phyloP scores from a whole-genome alignment of 768 basidiomycete species.

The Kwoniella newhampshirensis region DNA sequence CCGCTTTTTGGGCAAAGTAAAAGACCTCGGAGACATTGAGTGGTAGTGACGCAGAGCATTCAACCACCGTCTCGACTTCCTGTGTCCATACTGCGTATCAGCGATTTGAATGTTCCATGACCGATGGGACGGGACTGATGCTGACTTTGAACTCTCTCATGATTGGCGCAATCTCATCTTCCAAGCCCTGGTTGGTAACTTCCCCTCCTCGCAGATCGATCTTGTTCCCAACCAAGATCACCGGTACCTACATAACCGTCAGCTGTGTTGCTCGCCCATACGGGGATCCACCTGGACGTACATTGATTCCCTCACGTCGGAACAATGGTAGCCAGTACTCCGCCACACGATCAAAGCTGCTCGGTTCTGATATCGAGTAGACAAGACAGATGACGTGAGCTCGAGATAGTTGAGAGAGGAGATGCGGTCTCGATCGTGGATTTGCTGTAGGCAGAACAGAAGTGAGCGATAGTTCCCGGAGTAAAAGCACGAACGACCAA shows the following conservation, averaged over 20 bases:
- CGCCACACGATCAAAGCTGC: slow-evolving; percentile 96
- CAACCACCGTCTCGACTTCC: slow-evolving; percentile 98
- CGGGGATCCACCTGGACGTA: slow-evolving; percentile 52
- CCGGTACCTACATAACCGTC: slow-evolving; percentile 69
- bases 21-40: slow-evolving; percentile 95
- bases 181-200: slow-evolving; percentile 88
- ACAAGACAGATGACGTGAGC: slow-evolving; percentile 98
- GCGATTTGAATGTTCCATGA: background rate
- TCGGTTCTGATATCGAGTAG: slow-evolving; percentile 93
- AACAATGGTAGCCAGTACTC: slow-evolving; percentile 97
- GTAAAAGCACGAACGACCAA: slow-evolving; percentile 55
- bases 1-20: slow-evolving; percentile 97
- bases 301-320: slow-evolving; percentile 92
- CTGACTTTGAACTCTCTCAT: slow-evolving; percentile 97
- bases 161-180: slow-evolving; percentile 91
- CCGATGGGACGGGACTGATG: background rate
- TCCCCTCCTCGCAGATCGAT: slow-evolving; percentile 91
- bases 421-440: slow-evolving; percentile 77
- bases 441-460: slow-evolving; percentile 61
- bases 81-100: slow-evolving; percentile 50
- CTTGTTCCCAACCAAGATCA: slow-evolving; percentile 97
- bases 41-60: slow-evolving; percentile 81
- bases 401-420: slow-evolving; percentile 92
- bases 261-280: background rate
- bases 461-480: slow-evolving; percentile 1